phyloP scores from a whole-genome alignment of 805 yeast species.

The Scheffersomyces stipitis region DNA sequence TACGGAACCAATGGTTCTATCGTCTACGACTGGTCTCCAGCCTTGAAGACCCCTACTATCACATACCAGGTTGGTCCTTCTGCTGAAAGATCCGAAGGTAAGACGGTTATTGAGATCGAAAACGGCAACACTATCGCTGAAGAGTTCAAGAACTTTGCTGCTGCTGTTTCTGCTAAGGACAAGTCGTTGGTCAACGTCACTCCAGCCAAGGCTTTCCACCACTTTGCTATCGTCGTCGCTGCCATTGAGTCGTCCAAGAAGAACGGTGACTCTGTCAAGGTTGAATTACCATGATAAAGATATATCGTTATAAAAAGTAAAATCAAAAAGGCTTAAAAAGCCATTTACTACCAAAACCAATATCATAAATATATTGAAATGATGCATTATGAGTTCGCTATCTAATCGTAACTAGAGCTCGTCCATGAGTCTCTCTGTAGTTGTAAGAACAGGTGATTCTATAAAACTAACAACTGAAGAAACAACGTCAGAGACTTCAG shows the following conservation, averaged over 20 bases:
- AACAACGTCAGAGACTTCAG: not conserved
- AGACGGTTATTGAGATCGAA: slow-evolving; percentile 39
- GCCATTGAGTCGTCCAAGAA: slow-evolving; percentile 66
- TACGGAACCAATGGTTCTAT: slow-evolving; percentile 81
- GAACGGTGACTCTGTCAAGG: slow-evolving; percentile 50
- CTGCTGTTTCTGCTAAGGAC: slow-evolving; percentile 63
- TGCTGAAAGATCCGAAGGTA: slow-evolving; percentile 50
- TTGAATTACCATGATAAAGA: slow-evolving; percentile 29
- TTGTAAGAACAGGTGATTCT: not conserved
- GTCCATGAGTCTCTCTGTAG: slow-evolving; percentile 4
- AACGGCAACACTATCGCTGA: slow-evolving; percentile 43
- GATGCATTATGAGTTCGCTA: not conserved
- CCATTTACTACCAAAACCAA: slow-evolving; percentile 2
- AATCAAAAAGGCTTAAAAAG: slow-evolving; percentile 1
- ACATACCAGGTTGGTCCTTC: slow-evolving; percentile 28
- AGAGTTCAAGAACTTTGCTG: slow-evolving; percentile 51
- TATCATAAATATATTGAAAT: not conserved
- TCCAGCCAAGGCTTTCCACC: slow-evolving; percentile 88
- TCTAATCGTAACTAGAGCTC: slow-evolving; percentile 4
- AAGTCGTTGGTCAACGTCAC: slow-evolving; percentile 54
- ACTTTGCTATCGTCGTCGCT: slow-evolving; percentile 87
- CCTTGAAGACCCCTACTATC: slow-evolving; percentile 36
- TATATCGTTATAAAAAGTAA: not conserved
- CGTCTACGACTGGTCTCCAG: slow-evolving; percentile 62
- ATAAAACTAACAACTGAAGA: slow-evolving; percentile 1